phyloP scores from a whole-genome alignment of 1,284 basidiomycete species.

The Tilletia setariae region DNA sequence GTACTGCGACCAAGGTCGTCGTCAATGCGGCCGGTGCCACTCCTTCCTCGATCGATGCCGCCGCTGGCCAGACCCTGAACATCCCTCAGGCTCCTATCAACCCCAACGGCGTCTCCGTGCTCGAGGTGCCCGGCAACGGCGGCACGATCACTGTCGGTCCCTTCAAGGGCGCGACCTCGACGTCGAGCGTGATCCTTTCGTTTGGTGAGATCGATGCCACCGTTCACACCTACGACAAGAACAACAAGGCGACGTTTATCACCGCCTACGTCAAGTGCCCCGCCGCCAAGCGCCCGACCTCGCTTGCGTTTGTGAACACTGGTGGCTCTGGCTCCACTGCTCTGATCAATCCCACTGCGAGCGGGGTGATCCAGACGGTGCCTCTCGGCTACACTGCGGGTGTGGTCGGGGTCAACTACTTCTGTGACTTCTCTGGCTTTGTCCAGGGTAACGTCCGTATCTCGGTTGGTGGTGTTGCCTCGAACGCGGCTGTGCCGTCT shows the following conservation, averaged over 20 bases:
- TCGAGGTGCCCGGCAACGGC: slow-evolving; percentile 8
- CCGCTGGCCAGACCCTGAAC: background rate
- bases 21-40: background rate
- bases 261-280: slow-evolving; percentile 1
- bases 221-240: background rate
- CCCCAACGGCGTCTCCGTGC: background rate
- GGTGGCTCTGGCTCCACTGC: background rate
- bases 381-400: background rate
- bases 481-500: background rate
- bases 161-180: background rate
- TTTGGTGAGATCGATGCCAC: background rate
- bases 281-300: background rate
- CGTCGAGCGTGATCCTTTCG: background rate
- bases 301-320: background rate
- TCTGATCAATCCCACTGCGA: background rate
- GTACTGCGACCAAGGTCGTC: background rate
- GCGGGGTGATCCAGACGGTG: background rate
- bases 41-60: background rate
- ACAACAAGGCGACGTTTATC: background rate
- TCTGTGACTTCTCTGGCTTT: slow-evolving; percentile 8
- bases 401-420: background rate
- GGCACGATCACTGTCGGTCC: background rate
- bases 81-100: background rate
- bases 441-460: background rate
- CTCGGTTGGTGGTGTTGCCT: slow-evolving; percentile 9